phyloP scores from a whole-genome alignment of 1,284 basidiomycete species.

The Entoloma clypeatum region DNA sequence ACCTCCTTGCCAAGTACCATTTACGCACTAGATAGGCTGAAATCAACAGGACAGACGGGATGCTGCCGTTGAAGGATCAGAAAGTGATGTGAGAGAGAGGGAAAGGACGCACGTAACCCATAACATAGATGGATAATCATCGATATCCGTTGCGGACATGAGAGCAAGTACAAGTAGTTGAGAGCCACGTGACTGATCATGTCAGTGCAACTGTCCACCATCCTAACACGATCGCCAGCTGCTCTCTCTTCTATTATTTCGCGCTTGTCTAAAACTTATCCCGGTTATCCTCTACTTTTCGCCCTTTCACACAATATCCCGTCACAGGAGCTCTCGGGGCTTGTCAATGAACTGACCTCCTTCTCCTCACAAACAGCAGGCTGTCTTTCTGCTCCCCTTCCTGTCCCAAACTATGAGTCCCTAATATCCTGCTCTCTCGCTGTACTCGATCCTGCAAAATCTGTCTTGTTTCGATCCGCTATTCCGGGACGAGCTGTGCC shows the following conservation, averaged over 20 bases:
- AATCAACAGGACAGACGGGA: slow-evolving; percentile 40
- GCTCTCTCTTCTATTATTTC: slow-evolving; percentile 35
- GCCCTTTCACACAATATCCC: slow-evolving; percentile 44
- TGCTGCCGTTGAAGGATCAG: slow-evolving; percentile 24
- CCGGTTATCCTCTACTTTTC: slow-evolving; percentile 44
- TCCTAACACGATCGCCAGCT: slow-evolving; percentile 29
- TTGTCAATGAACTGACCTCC: slow-evolving; percentile 41
- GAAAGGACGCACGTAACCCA: slow-evolving; percentile 35
- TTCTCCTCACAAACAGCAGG: slow-evolving; percentile 47
- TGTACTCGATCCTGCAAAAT: slow-evolving; percentile 37
- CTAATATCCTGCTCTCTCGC: slow-evolving; percentile 51
- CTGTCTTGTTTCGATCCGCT: slow-evolving; percentile 52
- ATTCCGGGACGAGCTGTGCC: slow-evolving; percentile 52
- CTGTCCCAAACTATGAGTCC: slow-evolving; percentile 19
- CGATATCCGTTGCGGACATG: slow-evolving; percentile 14
- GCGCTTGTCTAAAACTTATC: slow-evolving; percentile 29
- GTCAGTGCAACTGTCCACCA: slow-evolving; percentile 9
- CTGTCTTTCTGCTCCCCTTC: slow-evolving; percentile 53
- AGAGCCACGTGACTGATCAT: slow-evolving; percentile 5
- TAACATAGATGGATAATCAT: slow-evolving; percentile 37
- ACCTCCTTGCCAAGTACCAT: slow-evolving; percentile 43
- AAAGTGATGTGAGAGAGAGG: background rate
- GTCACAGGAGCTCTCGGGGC: slow-evolving; percentile 37
- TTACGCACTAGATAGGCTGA: slow-evolving; percentile 42
- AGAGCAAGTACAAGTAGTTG: background rate